Base-by-base conservation (phyloP, 2,329 filamentous ascomycete species). In the Xylariaceae sp. region DNA sequence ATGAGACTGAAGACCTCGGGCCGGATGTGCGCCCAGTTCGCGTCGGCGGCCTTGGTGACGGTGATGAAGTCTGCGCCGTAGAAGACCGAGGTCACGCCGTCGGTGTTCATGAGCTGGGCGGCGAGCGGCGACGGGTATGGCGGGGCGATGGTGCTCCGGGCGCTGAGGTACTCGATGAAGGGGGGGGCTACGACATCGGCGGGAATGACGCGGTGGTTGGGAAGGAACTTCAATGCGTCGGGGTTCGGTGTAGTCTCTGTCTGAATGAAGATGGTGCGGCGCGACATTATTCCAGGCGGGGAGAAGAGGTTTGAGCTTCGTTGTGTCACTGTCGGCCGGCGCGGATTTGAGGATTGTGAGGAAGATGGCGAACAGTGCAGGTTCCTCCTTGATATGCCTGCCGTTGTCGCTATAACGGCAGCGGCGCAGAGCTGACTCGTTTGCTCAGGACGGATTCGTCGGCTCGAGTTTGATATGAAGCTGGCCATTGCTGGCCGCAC, bases 31-130 rank as follows among this genome's bases (percentile, higher is more conserved):
- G 88, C 86, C 93, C 93, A 98, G 60, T 91, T 88, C 3, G 86
- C 87, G 55, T 93, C 87, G 53, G 82, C 77, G 38, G 88, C 82
- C 68, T 98, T 98, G 35, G 87, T 96, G 27, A 98, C 86, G 11
- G 93, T 98, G 69, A 98, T 97, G 72, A 95, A 97, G 66, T 98
- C 91, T 25, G 82, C 72, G 42, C 92, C 93, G 69, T 95, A 96
- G 70, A 97, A 97, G 19, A 98, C 87, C 2, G 88, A 85, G 3
- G 86, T 91, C n/a, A 97, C 86, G 36, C 93, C 93, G 63, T 97
- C 93, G 50, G 96, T 86, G 64, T 88, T 91, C 76, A 97, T 85
- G 41, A 98, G 79, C 66, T 90, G 84, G 25, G 91, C 86, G 5
- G 93, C 93, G 34, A 98, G 80, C 16, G 89, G 91, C 17, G 92